These are phyloP conservation scores for Candida qinlingensis DNA, from an alignment of 805 yeast genomes.

Conservation along the genomic window DNA sequence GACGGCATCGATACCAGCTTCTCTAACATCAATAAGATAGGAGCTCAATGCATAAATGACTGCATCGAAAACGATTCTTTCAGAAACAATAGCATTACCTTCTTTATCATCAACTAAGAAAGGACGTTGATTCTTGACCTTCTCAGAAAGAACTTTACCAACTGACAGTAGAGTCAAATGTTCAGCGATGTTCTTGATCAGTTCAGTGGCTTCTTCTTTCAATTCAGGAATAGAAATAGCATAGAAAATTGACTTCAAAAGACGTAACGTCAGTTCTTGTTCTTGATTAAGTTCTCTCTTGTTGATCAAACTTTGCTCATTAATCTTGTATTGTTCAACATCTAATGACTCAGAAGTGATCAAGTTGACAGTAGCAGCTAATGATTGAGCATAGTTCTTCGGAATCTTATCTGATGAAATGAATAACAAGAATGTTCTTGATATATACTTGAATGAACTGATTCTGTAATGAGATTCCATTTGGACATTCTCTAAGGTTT, in stretches of 20 bases:
- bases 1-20: constrained; percentile 64
- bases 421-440: constrained; percentile 60
- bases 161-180: constrained; percentile 78
- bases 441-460: constrained; percentile 72
- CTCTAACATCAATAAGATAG: constrained; percentile 62
- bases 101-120: constrained; percentile 77
- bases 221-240: constrained; percentile 73
- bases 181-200: constrained; percentile 63
- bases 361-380: constrained; percentile 45
- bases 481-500: constrained; percentile 61
- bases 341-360: constrained; percentile 33
- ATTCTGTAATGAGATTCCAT: constrained; percentile 58
- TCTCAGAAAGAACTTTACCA: constrained; percentile 65
- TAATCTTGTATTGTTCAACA: constrained; percentile 23
- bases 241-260: constrained; percentile 68
- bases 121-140: constrained; percentile 58
- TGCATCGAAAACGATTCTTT: constrained; percentile 66
- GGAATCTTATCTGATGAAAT: constrained; percentile 42
- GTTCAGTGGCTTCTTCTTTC: constrained; percentile 55
- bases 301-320: constrained; percentile 38
- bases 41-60: constrained; percentile 77
- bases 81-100: constrained; percentile 66
- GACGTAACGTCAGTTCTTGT: constrained; percentile 56
- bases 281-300: constrained; percentile 52
- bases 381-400: constrained; percentile 33